phyloP scores from a whole-genome alignment of 192 early-diverging fungal genomes.

The Coemansia sp. region DNA sequence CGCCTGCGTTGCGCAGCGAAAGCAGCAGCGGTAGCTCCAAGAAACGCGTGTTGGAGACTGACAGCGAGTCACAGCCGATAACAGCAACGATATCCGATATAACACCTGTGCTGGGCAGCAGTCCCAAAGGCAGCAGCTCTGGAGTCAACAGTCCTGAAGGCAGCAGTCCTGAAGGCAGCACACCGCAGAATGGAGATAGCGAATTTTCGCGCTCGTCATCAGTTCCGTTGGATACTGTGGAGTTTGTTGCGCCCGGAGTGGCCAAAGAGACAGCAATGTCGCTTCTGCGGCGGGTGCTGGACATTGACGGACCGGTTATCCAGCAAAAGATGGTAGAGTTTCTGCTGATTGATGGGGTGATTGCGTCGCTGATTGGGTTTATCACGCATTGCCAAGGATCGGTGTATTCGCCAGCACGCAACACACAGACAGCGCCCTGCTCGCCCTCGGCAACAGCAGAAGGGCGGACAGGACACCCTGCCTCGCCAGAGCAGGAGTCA shows the following conservation, averaged over 20 bases:
- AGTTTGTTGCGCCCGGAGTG: constrained; percentile 54
- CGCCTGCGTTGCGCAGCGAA: background rate
- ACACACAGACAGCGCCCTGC: constrained; percentile 36
- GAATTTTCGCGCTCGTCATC: constrained; percentile 23
- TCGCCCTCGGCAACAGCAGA: constrained; percentile 22
- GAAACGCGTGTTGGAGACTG: background rate
- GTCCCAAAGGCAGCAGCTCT: background rate
- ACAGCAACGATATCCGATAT: background rate
- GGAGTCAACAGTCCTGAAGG: too few species aligned
- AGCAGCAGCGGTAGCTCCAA: background rate
- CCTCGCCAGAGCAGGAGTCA: background rate
- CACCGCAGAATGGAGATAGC: background rate
- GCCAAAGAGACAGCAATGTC: constrained; percentile 47
- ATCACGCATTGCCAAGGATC: constrained; percentile 51
- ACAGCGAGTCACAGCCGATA: background rate
- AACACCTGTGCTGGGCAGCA: background rate
- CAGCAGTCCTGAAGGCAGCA: background rate
- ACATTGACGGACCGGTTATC: constrained; percentile 52
- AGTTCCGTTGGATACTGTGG: constrained; percentile 33
- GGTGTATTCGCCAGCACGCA: constrained; percentile 32
- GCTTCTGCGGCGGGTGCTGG: constrained; percentile 48
- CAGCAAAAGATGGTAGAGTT: constrained; percentile 58
- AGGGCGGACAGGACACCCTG: constrained; percentile 3
- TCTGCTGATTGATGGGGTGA: constrained; percentile 54
- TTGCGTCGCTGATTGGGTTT: constrained; percentile 51